Percentiles rank a stretch among this genome's conserved stretches.
These are phyloP conservation scores for Ailanthus altissimus DNA, from an alignment of 345 rosid species.

Conservation along the genomic window DNA sequence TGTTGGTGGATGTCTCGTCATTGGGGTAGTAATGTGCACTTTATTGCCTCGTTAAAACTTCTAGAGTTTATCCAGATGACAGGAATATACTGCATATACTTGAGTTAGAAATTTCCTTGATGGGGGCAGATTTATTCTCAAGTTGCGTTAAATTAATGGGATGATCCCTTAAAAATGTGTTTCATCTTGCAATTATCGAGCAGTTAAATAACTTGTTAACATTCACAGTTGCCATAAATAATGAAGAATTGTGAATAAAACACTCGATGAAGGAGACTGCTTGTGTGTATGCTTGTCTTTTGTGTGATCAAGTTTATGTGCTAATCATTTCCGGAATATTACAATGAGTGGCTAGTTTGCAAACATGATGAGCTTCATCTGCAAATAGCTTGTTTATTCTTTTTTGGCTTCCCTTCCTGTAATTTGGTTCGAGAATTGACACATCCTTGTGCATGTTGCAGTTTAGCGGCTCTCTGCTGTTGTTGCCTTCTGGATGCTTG, in stretches of 20 bases:
- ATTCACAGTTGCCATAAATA: not conserved
- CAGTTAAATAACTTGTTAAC: not conserved
- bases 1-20: not conserved
- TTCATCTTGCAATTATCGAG: not conserved
- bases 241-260: not conserved
- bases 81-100: not conserved
- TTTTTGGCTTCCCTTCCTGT: not conserved
- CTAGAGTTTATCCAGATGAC: not conserved
- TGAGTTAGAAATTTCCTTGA: not conserved
- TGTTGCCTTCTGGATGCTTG: slow-evolving; percentile 76
- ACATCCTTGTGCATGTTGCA: slow-evolving; percentile 26
- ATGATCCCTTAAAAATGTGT: not conserved
- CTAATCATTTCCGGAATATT: not conserved
- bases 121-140: not conserved
- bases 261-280: not conserved
- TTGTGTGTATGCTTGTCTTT: not conserved
- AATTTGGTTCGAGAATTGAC: not conserved
- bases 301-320: not conserved
- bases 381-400: not conserved
- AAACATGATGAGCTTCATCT: not conserved
- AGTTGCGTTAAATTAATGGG: not conserved
- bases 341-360: not conserved
- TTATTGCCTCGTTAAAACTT: not conserved
- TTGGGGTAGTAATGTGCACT: not conserved
- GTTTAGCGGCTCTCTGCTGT: slow-evolving; percentile 77